A percentile compares a stretch with the other conserved stretches of the same genome.
Conservation (phyloP, 1,284 basidiomycete species). For the Amylostereum areolatum region DNA sequence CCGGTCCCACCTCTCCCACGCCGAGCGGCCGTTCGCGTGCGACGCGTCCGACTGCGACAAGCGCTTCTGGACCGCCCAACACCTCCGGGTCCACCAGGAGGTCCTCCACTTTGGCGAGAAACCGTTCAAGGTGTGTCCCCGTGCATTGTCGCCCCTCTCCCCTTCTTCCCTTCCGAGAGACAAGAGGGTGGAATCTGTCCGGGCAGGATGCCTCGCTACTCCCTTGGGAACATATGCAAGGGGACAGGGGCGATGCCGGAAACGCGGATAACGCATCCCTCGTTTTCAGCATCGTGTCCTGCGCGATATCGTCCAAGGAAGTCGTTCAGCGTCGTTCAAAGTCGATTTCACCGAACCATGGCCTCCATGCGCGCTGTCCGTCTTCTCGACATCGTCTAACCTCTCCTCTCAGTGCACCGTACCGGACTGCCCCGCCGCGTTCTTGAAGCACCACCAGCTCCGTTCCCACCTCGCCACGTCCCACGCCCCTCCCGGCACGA, state of each 20-base stretch:
- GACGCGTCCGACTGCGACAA: slow-evolving; percentile 60
- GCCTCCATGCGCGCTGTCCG: too few species aligned
- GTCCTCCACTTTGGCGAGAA: slow-evolving; percentile 53
- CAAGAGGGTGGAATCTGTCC: too few species aligned
- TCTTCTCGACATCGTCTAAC: too few species aligned
- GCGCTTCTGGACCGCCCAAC: slow-evolving; percentile 89
- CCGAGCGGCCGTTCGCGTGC: slow-evolving; percentile 65
- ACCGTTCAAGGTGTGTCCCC: slow-evolving; percentile 44
- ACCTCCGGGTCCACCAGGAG: slow-evolving; percentile 70
- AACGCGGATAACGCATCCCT: too few species aligned
- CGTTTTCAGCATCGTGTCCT: too few species aligned
- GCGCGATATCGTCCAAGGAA: too few species aligned
- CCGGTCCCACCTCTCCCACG: slow-evolving; percentile 70
- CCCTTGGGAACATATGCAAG: too few species aligned
- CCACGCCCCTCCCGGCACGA: slow-evolving; percentile 78
- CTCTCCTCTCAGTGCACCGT: slow-evolving; percentile 66
- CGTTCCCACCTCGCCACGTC: slow-evolving; percentile 65
- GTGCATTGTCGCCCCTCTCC: slow-evolving; percentile 8
- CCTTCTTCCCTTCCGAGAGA: too few species aligned
- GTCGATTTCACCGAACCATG: too few species aligned
- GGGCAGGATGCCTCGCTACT: too few species aligned
- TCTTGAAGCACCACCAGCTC: slow-evolving; percentile 78
- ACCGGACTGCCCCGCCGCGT: slow-evolving; percentile 54
- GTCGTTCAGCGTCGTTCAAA: too few species aligned
- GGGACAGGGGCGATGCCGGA: too few species aligned